Percentiles rank a stretch among this genome's conserved stretches.
Conservation (phyloP, 2,329 filamentous ascomycete species). For the Colletotrichum neosansevieriae region DNA sequence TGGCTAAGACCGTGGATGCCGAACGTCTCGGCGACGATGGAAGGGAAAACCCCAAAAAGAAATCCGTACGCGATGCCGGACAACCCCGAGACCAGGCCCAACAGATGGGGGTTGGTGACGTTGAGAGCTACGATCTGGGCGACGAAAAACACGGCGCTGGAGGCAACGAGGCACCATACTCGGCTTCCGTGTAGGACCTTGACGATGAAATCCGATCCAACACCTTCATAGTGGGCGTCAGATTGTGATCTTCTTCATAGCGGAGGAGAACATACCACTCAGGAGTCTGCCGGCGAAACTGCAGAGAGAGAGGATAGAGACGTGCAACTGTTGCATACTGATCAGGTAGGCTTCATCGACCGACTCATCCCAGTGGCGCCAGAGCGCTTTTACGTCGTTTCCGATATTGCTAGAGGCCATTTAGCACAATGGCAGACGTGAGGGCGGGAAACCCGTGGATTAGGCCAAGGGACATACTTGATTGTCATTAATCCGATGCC, state of each 20-base stretch:
- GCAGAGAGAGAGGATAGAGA: conserved; percentile 90
- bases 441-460: background rate
- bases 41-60: conserved; percentile 93
- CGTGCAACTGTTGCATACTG: conserved; percentile 87
- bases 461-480: conserved; percentile 73
- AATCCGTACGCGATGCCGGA: conserved; percentile 94
- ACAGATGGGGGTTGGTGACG: conserved; percentile 80
- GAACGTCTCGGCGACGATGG: conserved; percentile 89
- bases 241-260: background rate
- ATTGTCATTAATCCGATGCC: conserved; percentile 98
- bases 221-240: conserved; percentile 62
- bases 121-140: conserved; percentile 83
- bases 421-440: conserved; percentile 43
- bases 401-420: conserved; percentile 83
- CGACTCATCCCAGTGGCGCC: conserved; percentile 84
- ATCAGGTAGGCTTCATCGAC: conserved; percentile 81
- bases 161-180: conserved; percentile 89
- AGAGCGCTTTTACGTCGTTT: conserved; percentile 87
- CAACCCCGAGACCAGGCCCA: conserved; percentile 83
- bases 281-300: conserved; percentile 86
- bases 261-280: conserved; percentile 69
- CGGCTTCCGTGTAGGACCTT: conserved; percentile 84
- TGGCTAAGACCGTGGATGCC: conserved; percentile 89
- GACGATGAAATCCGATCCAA: conserved; percentile 91
- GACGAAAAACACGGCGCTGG: conserved; percentile 80